Conservation (phyloP, 768 basidiomycete species). For the Lactifluus subvellereus region DNA sequence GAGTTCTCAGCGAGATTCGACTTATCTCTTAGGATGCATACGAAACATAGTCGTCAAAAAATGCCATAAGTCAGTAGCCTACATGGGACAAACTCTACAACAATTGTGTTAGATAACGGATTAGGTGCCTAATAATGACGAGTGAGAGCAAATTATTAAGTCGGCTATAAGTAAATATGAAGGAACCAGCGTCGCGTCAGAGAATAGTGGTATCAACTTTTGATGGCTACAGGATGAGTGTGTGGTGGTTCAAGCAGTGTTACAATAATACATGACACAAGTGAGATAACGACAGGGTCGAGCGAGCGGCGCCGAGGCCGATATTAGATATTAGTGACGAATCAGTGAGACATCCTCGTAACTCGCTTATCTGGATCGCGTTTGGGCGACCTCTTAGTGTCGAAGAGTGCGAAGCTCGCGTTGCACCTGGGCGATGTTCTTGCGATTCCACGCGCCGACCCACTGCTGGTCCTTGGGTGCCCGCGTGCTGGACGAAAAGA, state of each 20-base stretch:
- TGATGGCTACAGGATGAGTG: slow-evolving; percentile 1
- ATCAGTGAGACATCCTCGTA: background rate
- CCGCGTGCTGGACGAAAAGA: slow-evolving; percentile 17
- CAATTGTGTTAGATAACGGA: background rate
- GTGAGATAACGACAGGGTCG: background rate
- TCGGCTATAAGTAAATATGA: background rate
- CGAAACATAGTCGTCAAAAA: background rate
- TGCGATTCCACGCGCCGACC: slow-evolving; percentile 24
- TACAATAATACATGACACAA: background rate
- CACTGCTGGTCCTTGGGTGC: slow-evolving; percentile 21
- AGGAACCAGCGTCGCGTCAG: background rate
- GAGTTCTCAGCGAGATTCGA: background rate
- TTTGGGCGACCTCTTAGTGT: background rate
- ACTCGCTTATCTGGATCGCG: too few relatives aligned
- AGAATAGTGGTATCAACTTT: background rate
- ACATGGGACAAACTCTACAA: too few relatives aligned
- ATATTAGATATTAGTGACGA: background rate
- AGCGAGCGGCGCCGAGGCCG: background rate
- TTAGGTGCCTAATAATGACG: background rate
- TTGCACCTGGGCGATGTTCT: slow-evolving; percentile 22
- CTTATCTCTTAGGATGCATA: too few relatives aligned
- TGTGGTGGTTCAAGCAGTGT: background rate
- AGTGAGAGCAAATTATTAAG: background rate
- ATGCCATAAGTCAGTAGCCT: background rate
- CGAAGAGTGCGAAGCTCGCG: slow-evolving; percentile 36